These are phyloP conservation scores for Climacium dendroides DNA, from an alignment of 225 moss, liverwort and hornwort species.

Conservation along the genomic window DNA sequence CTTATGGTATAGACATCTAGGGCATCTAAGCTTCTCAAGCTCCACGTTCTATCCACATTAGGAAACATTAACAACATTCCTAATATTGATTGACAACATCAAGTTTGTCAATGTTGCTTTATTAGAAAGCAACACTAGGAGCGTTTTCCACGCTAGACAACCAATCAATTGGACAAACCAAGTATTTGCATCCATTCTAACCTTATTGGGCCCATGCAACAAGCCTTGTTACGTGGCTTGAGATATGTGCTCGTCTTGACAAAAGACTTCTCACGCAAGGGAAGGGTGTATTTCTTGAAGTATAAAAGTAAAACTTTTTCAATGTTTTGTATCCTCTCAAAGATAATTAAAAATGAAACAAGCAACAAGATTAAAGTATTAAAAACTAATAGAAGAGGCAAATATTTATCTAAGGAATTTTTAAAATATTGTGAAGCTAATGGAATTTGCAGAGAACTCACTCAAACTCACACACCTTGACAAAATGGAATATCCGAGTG, in stretches of 20 bases:
- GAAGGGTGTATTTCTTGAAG: background rate
- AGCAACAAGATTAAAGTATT: background rate
- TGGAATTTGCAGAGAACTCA: background rate
- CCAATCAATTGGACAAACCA: too few relatives aligned
- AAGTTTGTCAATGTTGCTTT: too few relatives aligned
- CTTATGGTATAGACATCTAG: too few relatives aligned
- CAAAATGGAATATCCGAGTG: background rate
- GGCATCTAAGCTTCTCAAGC: too few relatives aligned
- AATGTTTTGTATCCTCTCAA: background rate
- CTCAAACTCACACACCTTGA: background rate
- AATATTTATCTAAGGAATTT: background rate
- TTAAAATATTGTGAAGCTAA: background rate
- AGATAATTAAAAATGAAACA: background rate
- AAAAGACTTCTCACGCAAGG: background rate
- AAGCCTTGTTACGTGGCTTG: background rate
- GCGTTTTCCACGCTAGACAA: too few relatives aligned
- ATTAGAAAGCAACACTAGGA: too few relatives aligned
- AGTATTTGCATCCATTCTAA: too few relatives aligned
- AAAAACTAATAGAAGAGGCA: background rate
- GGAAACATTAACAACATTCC: too few relatives aligned
- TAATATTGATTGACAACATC: too few relatives aligned
- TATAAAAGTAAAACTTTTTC: background rate
- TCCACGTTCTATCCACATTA: too few relatives aligned
- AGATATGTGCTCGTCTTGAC: accelerated
- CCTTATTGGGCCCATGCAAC: background rate